Percentiles rank a stretch among this genome's conserved stretches.
Evolutionary conservation across 805 yeast species (phyloP).

Genomic region (Yarrowia sp.): DNA sequence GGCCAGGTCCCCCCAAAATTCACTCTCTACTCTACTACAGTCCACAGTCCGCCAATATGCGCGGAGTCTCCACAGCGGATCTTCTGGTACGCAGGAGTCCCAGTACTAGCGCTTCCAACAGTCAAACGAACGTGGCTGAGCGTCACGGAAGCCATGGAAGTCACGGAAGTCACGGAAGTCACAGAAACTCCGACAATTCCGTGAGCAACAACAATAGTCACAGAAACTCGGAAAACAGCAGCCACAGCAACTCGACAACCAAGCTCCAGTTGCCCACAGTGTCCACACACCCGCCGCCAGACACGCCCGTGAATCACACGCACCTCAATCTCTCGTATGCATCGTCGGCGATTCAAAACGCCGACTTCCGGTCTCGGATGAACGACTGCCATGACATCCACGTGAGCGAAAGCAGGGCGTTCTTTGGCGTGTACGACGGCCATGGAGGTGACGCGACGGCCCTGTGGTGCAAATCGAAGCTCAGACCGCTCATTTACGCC

Average conservation of each 20-base stretch:
- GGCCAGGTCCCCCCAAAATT: constrained; percentile 4
- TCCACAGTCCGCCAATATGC: constrained; percentile 22
- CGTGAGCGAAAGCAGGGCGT: constrained; percentile 13
- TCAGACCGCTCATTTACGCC: constrained; percentile 24
- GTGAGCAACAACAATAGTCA: background rate
- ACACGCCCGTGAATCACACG: constrained; percentile 7
- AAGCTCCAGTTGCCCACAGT: constrained; percentile 11
- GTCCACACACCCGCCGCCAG: constrained; percentile 8
- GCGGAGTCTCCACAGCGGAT: constrained; percentile 20
- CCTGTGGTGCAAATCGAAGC: constrained; percentile 31
- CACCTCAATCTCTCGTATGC: constrained; percentile 5
- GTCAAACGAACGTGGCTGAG: constrained; percentile 5
- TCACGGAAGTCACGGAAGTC: background rate
- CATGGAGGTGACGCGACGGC: constrained; percentile 31
- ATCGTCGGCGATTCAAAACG: constrained; percentile 15
- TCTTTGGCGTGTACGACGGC: constrained; percentile 38
- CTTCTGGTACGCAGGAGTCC: constrained; percentile 15
- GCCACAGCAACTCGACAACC: background rate
- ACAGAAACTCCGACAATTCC: background rate
- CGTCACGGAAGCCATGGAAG: background rate
- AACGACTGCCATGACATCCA: constrained; percentile 33
- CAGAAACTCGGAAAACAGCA: background rate
- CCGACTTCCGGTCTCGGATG: constrained; percentile 27
- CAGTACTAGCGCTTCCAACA: background rate
- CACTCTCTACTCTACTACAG: constrained; percentile 25